Conservation (phyloP, 176 grass and related monocot species). For the Musa troglodytarum region DNA sequence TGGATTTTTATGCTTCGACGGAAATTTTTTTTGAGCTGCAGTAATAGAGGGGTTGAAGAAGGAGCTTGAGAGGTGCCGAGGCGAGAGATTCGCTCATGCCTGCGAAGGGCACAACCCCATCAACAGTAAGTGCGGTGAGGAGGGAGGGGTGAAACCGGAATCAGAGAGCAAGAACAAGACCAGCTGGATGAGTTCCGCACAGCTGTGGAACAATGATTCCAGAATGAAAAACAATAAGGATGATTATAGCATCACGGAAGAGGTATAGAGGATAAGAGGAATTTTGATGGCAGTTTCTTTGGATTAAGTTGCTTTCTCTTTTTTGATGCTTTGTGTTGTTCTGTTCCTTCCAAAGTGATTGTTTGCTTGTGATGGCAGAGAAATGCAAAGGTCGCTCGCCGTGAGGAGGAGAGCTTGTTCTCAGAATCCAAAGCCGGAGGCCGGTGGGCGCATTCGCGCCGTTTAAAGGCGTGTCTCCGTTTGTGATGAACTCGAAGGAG, state of each 20-base stretch:
- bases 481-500: slow-evolving; percentile 27
- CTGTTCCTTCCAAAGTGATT: neutral
- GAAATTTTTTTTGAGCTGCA: slow-evolving; percentile 11
- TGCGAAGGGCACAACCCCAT: slow-evolving; percentile 23
- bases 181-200: slow-evolving; percentile 91
- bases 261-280: neutral
- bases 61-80: slow-evolving; percentile 35
- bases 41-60: slow-evolving; percentile 68
- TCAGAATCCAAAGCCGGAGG: slow-evolving; percentile 18
- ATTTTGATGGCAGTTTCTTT: neutral
- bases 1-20: slow-evolving; percentile 7
- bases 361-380: slow-evolving; percentile 18
- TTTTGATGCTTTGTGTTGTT: neutral
- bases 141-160: neutral
- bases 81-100: slow-evolving; percentile 5
- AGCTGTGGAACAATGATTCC: slow-evolving; percentile 67
- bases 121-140: slow-evolving; percentile 21
- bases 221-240: slow-evolving; percentile 16
- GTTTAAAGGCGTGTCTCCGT: slow-evolving; percentile 18
- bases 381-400: neutral
- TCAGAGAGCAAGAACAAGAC: neutral
- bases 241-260: neutral
- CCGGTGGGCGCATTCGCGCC: slow-evolving; percentile 20
- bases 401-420: slow-evolving; percentile 15
- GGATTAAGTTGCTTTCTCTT: neutral